Conservation (phyloP, 129 eudicot genomes). For the Apium graveolens region DNA sequence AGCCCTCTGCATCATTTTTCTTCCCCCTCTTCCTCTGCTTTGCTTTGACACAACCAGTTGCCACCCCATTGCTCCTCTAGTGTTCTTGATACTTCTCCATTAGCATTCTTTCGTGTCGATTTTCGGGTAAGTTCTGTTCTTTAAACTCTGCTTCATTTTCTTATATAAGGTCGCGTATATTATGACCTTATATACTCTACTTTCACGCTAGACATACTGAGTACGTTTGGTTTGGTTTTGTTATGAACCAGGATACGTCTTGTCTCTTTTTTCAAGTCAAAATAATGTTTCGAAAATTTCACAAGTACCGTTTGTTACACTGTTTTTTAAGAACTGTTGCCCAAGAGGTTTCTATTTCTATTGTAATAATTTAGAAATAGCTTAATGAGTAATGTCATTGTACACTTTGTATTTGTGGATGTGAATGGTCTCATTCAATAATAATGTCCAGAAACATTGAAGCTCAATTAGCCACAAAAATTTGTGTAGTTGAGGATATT, state of each 20-base stretch:
- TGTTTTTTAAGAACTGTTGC: too few relatives aligned
- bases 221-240: background rate
- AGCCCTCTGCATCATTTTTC: constrained; percentile 21
- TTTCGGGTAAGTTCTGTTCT: constrained; percentile 23
- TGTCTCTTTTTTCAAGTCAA: background rate
- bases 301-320: background rate
- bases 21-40: constrained; percentile 14
- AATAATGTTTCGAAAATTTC: background rate
- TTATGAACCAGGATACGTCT: too few relatives aligned
- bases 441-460: background rate
- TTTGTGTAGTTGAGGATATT: background rate
- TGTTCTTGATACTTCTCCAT: background rate
- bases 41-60: background rate
- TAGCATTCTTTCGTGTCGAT: background rate
- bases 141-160: background rate
- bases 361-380: too few relatives aligned
- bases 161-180: background rate
- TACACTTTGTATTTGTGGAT: background rate
- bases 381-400: background rate
- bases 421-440: background rate
- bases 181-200: too few relatives aligned
- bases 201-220: background rate
- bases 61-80: constrained; percentile 13
- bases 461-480: background rate
- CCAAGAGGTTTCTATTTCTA: too few relatives aligned